Evolutionary conservation across 1,284 basidiomycete species (phyloP).

Genomic region (Ganoderma multipileum): DNA sequence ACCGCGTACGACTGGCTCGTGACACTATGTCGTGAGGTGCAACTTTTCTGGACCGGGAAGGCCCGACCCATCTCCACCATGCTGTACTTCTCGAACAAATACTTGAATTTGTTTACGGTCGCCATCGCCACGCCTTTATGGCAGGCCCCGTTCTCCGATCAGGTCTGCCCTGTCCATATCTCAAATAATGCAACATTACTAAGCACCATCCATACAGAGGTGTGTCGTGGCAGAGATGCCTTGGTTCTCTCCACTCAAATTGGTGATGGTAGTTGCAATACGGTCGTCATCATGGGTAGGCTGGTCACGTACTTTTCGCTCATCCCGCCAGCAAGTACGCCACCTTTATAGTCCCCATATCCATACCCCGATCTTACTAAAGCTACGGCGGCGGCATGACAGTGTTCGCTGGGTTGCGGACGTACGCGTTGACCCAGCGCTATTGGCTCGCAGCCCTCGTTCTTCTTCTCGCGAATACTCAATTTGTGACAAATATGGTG

Average conservation of each 20-base stretch:
- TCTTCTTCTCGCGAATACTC: not conserved
- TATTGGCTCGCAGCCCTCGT: not conserved
- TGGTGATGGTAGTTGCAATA: not conserved
- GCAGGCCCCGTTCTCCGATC: not conserved
- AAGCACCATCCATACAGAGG: not conserved
- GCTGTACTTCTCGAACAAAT: not conserved
- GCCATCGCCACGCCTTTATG: not conserved
- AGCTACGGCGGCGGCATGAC: no score
- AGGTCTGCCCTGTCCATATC: not conserved
- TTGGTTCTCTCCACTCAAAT: not conserved
- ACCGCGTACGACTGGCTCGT: not conserved
- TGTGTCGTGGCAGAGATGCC: not conserved
- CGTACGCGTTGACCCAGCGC: not conserved
- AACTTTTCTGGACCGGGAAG: not conserved
- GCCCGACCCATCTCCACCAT: not conserved
- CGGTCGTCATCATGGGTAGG: not conserved
- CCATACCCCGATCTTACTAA: not conserved
- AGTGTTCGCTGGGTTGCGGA: not conserved
- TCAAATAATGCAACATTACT: not conserved
- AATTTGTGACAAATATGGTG: not conserved
- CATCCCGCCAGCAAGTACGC: not conserved
- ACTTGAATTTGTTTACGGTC: not conserved
- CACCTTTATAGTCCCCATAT: no score
- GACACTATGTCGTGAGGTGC: not conserved
- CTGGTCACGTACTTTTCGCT: not conserved